Evolutionary conservation across 2,329 filamentous ascomycete genomes (phyloP).

Genomic region (Monosporascus cannonballus): DNA sequence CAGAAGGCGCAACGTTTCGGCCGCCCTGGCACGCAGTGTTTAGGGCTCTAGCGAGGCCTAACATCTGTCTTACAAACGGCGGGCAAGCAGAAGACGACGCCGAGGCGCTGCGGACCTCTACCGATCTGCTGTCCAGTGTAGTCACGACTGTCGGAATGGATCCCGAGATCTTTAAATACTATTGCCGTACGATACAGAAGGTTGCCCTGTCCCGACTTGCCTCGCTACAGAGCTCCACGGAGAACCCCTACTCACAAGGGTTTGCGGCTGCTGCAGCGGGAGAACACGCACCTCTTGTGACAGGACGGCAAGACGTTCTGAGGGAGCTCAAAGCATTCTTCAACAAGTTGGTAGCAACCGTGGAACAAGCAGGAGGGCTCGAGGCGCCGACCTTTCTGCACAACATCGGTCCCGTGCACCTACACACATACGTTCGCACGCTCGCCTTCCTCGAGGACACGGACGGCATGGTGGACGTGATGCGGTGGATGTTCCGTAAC

Average conservation of each 20-base stretch:
- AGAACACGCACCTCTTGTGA: constrained; percentile 6
- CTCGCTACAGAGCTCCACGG: neutral
- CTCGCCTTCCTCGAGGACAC: constrained; percentile 56
- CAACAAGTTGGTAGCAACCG: constrained; percentile 19
- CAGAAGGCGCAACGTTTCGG: constrained; percentile 26
- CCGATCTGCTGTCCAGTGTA: constrained; percentile 24
- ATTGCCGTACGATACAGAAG: constrained; percentile 30
- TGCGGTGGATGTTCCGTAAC: constrained; percentile 53
- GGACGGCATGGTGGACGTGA: constrained; percentile 48
- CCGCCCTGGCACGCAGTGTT: constrained; percentile 38
- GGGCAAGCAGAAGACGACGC: constrained; percentile 17
- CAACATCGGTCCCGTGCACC: constrained; percentile 37
- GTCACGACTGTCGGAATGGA: constrained; percentile 26
- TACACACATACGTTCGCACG: constrained; percentile 57
- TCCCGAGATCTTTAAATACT: constrained; percentile 27
- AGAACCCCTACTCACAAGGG: neutral
- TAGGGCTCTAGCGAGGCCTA: constrained; percentile 29
- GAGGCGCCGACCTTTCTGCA: constrained; percentile 29
- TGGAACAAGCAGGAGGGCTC: constrained; percentile 11
- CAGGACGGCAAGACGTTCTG: constrained; percentile 3
- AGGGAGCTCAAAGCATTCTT: constrained; percentile 11
- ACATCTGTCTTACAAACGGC: constrained; percentile 23
- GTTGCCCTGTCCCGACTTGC: constrained; percentile 14
- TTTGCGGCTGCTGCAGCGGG: neutral
- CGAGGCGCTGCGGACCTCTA: constrained; percentile 25